A percentile compares a stretch with the other conserved stretches of the same genome.
phyloP scores from a whole-genome alignment of 305 asterid species.

The Plantago coronopus region DNA sequence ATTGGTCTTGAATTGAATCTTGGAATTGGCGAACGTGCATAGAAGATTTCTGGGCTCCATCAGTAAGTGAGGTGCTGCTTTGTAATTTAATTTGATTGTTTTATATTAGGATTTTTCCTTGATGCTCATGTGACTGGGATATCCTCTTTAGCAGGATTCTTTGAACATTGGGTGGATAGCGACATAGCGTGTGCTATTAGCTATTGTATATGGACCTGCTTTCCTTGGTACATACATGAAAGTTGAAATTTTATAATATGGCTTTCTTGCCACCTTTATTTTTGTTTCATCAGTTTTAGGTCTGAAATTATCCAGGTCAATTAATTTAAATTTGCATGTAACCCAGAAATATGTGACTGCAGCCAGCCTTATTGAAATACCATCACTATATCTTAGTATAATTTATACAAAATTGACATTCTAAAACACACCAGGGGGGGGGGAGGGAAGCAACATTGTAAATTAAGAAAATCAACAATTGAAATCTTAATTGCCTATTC shows the following conservation, averaged over 20 bases:
- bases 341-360: not conserved
- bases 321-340: not conserved
- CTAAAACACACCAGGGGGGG: not conserved
- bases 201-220: slow-evolving; percentile 13
- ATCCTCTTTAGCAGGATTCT: slow-evolving; percentile 24
- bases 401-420: not conserved
- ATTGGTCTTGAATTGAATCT: slow-evolving; percentile 4
- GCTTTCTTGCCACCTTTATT: not conserved
- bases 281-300: not conserved
- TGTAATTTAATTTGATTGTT: slow-evolving; percentile 23
- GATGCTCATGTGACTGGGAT: slow-evolving; percentile 22
- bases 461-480: slow-evolving; percentile 18
- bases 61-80: slow-evolving; percentile 7
- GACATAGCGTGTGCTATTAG: not conserved
- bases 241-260: not conserved
- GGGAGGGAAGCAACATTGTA: not conserved
- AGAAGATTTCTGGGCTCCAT: slow-evolving; percentile 9
- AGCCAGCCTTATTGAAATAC: not conserved
- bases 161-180: slow-evolving; percentile 5
- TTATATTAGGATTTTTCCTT: slow-evolving; percentile 17
- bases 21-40: not conserved
- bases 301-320: not conserved
- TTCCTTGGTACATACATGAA: slow-evolving; percentile 4
- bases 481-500: not conserved
- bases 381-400: slow-evolving; percentile 13